Conservation (phyloP, 352 stramenopile species). For the Globisporangium canariense region DNA sequence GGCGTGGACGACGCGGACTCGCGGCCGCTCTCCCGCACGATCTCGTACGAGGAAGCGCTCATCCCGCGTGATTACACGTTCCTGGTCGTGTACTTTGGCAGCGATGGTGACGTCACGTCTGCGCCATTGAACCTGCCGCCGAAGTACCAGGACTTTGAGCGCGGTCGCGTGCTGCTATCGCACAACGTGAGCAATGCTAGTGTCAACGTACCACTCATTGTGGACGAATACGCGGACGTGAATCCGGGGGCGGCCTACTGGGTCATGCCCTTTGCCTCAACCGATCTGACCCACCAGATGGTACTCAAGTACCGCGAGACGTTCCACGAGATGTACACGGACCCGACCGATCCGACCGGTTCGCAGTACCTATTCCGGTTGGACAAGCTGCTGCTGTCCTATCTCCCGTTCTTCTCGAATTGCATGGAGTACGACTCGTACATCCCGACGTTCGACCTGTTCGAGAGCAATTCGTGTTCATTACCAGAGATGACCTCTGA, state of each 20-base stretch:
- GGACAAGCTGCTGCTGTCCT: conserved; percentile 88
- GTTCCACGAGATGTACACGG: conserved; percentile 88
- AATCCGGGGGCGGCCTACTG: conserved; percentile 50
- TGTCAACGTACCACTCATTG: conserved; percentile 60
- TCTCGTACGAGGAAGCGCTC: conserved; percentile 83
- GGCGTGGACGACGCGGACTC: conserved; percentile 51
- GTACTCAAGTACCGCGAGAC: conserved; percentile 95
- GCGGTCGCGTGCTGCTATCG: conserved; percentile 90
- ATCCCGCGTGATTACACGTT: conserved; percentile 90
- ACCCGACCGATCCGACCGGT: conserved; percentile 37
- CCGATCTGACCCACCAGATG: conserved; percentile 79
- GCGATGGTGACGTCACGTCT: conserved; percentile 61
- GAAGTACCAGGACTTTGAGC: conserved; percentile 90
- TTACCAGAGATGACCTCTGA: conserved; percentile 84
- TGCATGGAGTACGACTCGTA: conserved; percentile 96
- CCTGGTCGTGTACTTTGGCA: conserved; percentile 74
- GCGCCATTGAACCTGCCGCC: conserved; percentile 93
- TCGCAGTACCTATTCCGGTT: conserved; percentile 73
- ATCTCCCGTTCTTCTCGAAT: conserved; percentile 96
- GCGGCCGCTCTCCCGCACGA: conserved; percentile 66
- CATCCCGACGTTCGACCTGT: conserved; percentile 90
- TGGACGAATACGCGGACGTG: conserved; percentile 69
- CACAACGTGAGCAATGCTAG: conserved; percentile 90
- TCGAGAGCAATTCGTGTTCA: conserved; percentile 90
- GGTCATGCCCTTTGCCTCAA: conserved; percentile 71